Evolutionary conservation across 129 eudicot genomes (phyloP).

Genomic region (Ambrosia trifida): DNA sequence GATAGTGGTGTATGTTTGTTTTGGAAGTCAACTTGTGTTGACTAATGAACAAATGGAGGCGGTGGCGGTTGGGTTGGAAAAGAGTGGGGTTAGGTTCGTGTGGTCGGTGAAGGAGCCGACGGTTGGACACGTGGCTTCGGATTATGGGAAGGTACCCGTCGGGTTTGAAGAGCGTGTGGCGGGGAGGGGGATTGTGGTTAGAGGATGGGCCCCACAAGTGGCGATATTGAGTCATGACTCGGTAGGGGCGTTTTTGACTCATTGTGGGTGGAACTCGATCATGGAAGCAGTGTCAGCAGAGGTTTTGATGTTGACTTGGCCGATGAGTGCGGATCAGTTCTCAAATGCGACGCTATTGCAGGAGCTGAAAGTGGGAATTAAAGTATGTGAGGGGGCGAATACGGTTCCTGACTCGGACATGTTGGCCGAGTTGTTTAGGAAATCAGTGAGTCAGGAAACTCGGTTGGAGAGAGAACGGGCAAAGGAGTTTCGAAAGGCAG

Average conservation of each 20-base stretch:
- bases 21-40: slow-evolving; percentile 68
- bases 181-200: slow-evolving; percentile 53
- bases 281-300: slow-evolving; percentile 58
- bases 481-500: slow-evolving; percentile 31
- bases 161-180: slow-evolving; percentile 70
- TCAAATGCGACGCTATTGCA: slow-evolving; percentile 50
- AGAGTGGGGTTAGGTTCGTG: slow-evolving; percentile 47
- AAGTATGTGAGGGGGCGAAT: slow-evolving; percentile 47
- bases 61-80: slow-evolving; percentile 51
- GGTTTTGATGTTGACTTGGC: slow-evolving; percentile 73
- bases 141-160: slow-evolving; percentile 42
- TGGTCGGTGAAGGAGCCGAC: slow-evolving; percentile 47
- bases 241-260: slow-evolving; percentile 59
- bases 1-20: slow-evolving; percentile 53
- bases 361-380: slow-evolving; percentile 48
- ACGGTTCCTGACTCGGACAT: slow-evolving; percentile 48
- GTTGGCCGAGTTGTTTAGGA: slow-evolving; percentile 39
- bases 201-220: slow-evolving; percentile 79
- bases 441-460: slow-evolving; percentile 24
- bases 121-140: slow-evolving; percentile 33
- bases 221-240: slow-evolving; percentile 54
- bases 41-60: slow-evolving; percentile 54
- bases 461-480: slow-evolving; percentile 40
- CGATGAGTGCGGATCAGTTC: slow-evolving; percentile 71
- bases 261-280: slow-evolving; percentile 76